Evolutionary conservation across 768 basidiomycete genomes (phyloP).

Genomic region (Tulasnella sp.): DNA sequence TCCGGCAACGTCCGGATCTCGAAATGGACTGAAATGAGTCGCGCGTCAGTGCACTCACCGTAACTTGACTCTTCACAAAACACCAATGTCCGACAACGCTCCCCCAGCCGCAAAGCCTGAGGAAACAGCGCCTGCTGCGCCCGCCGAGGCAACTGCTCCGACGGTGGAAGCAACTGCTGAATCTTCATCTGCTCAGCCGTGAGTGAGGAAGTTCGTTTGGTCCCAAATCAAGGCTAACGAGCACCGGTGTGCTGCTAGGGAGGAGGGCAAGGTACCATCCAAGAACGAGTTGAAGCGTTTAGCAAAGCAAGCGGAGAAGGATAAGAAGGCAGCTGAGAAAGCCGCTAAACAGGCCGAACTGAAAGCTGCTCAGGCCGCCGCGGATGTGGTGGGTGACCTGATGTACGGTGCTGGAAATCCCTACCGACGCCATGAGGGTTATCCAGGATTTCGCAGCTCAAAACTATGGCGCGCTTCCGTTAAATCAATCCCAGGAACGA

Average conservation of each 20-base stretch:
- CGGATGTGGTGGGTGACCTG: slow-evolving; percentile 45
- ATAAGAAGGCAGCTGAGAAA: slow-evolving; percentile 78
- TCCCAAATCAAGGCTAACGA: background rate
- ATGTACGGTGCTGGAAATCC: slow-evolving; percentile 14
- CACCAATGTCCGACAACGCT: background rate
- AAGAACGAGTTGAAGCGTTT: slow-evolving; percentile 90
- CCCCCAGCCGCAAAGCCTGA: background rate
- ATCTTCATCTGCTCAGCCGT: background rate
- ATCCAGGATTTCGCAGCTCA: slow-evolving; percentile 66
- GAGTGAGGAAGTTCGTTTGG: background rate
- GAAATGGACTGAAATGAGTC: background rate
- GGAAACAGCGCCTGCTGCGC: background rate
- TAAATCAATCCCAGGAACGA: slow-evolving; percentile 86
- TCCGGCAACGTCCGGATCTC: background rate
- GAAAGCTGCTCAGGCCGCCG: slow-evolving; percentile 55
- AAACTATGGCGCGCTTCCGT: slow-evolving; percentile 79
- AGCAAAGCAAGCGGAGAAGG: slow-evolving; percentile 85
- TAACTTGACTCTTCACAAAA: background rate
- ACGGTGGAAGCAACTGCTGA: background rate
- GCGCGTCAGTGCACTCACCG: background rate
- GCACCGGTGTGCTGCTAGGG: background rate
- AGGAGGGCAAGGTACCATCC: slow-evolving; percentile 37
- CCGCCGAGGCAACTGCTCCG: background rate
- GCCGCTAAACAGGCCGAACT: slow-evolving; percentile 71
- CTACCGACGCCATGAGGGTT: background rate